Base-by-base conservation (phyloP, 1,284 basidiomycete genomes). In the Rhodofomes roseus region DNA sequence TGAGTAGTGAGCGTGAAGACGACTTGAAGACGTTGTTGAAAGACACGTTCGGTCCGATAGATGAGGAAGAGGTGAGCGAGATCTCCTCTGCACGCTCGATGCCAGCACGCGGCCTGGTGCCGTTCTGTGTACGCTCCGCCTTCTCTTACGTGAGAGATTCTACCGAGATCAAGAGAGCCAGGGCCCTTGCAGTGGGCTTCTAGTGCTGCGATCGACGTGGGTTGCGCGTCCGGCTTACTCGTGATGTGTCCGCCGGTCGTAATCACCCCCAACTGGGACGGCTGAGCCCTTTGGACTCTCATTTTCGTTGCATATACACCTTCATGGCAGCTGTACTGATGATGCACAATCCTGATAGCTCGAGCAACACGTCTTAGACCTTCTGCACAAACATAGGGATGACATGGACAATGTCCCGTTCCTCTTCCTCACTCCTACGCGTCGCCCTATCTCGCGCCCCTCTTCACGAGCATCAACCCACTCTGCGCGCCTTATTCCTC, bases 371-470 rank as follows among this genome's bases (percentile, higher is more conserved):
- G 87, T 92, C 58, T 79, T 93, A 29, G 90, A 93, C 69, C 80
- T 93, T 61, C 93, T 93, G 91, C 91, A 93, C 73, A 89, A 89
- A 74, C 90, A 92, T 71, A 80, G 85, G 60, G 91, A 93, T 77
- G 91, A 93, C 71, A 75, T 89, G 52, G 87, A 89, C 44, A 89
- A 89, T 22, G 89, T 92, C 4, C 92, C 91, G 0, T 92, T 93
- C 70, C 76, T 90, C 56, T 90, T 89, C 73, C 78, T 93, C 54
- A 91, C 89, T 9, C 87, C 90, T 12, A 89, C 85, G 34, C 83
- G 89, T 62, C 84, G 90, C 43, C 92, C 90, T 20, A 82, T 87
- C 52, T 93, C 90, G 20, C 84, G 92, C 12, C 91, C 90, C 27
- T 92, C 91, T 36, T 93, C 90, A 56, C 82, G 90, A 57, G 89